Evolutionary conservation across 768 basidiomycete species (phyloP), one percentile per base, ranked within the genome.

Genomic region (Rhodocollybia butyracea): DNA sequence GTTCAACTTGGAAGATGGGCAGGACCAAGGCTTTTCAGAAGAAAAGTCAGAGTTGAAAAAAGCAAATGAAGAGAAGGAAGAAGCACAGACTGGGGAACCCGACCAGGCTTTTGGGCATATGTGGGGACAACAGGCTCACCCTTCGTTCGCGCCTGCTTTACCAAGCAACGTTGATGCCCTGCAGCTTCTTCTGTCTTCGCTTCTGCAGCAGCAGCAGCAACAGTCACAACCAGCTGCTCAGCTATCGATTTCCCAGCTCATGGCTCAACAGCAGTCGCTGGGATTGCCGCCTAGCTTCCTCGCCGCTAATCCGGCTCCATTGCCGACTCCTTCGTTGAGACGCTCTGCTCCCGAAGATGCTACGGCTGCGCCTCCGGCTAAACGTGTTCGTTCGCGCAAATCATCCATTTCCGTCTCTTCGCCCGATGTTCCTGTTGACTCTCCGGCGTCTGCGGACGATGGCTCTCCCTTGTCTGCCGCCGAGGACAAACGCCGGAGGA

Each of bases 401-500:
- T 27, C 72, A 2, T 80, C 83, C 1, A 56, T 75, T 1, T 68
- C 73, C 38, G 41, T 53, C 26, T 40, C 41, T 3, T 68, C 76
- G 1, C 46, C 59, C 2, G 58, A 74, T 59, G 54, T 65, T 54
- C 60, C 67, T 46, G 68, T 70, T n/a, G 62, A 64, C 45, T 68
- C 72, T 24, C 56, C 63, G 19, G 21, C 50, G 32, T 50, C 48
- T 22, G 32, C 48, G 3, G 51, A 53, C 11, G 11, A 8, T 30
- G 17, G 39, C 22, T 53, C 51, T 29, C 51, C 72, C 0, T 19
- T 84, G 2, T 80, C 80, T 6, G 75, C 87, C 3, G 70, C 86
- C 0, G 94, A 96, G 70, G 94, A 96, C 71, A 96, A 96, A 68
- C 87, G 94, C n/a, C 81, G 94, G 57, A 76, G 94, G 45, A 97